These are phyloP conservation scores for Heteromeles arbutifolia DNA, from an alignment of 306 rosid genomes.

Conservation along the genomic window DNA sequence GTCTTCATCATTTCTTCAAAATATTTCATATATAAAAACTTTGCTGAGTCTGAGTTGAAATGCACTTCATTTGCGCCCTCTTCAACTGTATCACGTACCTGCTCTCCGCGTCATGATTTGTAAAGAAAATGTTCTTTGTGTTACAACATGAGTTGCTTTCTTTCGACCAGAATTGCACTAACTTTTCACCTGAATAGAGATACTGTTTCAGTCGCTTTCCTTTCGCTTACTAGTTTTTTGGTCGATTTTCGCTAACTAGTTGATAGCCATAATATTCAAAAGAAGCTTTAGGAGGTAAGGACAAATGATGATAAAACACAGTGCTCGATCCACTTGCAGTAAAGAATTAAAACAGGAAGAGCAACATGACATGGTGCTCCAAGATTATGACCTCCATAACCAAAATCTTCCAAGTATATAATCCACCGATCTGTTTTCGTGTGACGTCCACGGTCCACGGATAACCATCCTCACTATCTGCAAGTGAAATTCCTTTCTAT, in stretches of 20 bases:
- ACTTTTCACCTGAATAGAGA: neutral
- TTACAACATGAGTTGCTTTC: neutral
- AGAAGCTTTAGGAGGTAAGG: conserved; percentile 16
- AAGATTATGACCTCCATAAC: conserved; percentile 13
- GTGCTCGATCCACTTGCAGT: conserved; percentile 3
- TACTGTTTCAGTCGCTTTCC: neutral
- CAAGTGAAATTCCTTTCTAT: neutral
- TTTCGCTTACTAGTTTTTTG: neutral
- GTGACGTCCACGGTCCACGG: neutral
- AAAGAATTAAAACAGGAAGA: conserved; percentile 1
- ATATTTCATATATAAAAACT: neutral
- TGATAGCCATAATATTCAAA: neutral
- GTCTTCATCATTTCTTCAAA: neutral
- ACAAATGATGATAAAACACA: conserved; percentile 1
- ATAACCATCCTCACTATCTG: neutral
- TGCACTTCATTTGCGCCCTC: neutral
- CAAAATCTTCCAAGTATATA: neutral
- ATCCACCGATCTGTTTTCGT: neutral
- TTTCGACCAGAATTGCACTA: neutral
- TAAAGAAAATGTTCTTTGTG: neutral
- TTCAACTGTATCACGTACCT: neutral
- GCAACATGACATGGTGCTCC: conserved; percentile 10
- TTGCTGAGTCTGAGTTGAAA: neutral
- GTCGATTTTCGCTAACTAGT: neutral
- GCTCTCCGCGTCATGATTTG: neutral